Evolutionary conservation across 331 rosid species (phyloP).

Genomic region (Arachis monticola): DNA sequence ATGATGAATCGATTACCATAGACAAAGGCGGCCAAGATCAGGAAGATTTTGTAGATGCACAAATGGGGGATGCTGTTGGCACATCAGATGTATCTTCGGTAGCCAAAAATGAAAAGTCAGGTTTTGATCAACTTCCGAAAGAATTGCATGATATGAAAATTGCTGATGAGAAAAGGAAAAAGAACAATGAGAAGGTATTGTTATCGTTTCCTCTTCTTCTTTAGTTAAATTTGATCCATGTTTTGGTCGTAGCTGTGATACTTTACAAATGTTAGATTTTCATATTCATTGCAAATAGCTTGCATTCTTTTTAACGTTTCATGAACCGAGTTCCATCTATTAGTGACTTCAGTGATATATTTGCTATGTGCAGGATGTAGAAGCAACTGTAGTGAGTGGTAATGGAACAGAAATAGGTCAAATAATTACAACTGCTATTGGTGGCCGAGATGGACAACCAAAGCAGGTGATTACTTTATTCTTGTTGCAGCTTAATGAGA

Average conservation of each 20-base stretch:
- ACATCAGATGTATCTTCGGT: slow-evolving; percentile 50
- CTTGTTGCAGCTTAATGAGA: background rate
- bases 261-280: slow-evolving; percentile 1
- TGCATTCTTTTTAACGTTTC: background rate
- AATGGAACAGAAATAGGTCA: slow-evolving; percentile 89
- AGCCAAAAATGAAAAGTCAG: slow-evolving; percentile 53
- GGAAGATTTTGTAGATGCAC: slow-evolving; percentile 43
- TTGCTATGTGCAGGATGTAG: slow-evolving; percentile 62
- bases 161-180: slow-evolving; percentile 61
- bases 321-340: slow-evolving; percentile 20
- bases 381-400: slow-evolving; percentile 64
- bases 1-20: slow-evolving; percentile 38
- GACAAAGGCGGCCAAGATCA: slow-evolving; percentile 42
- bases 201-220: background rate
- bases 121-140: slow-evolving; percentile 70
- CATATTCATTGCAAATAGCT: background rate
- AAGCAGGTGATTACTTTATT: slow-evolving; percentile 67
- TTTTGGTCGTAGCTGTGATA: slow-evolving; percentile 11
- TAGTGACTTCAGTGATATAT: slow-evolving; percentile 9
- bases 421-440: slow-evolving; percentile 74
- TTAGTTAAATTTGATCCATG: background rate
- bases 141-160: slow-evolving; percentile 79
- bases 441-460: slow-evolving; percentile 79
- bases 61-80: slow-evolving; percentile 53
- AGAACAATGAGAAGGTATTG: slow-evolving; percentile 67